Evolutionary conservation across 2,329 filamentous ascomycete genomes (phyloP), one percentile per base, ranked within the genome.

Genomic region (Lachnellula cervina): DNA sequence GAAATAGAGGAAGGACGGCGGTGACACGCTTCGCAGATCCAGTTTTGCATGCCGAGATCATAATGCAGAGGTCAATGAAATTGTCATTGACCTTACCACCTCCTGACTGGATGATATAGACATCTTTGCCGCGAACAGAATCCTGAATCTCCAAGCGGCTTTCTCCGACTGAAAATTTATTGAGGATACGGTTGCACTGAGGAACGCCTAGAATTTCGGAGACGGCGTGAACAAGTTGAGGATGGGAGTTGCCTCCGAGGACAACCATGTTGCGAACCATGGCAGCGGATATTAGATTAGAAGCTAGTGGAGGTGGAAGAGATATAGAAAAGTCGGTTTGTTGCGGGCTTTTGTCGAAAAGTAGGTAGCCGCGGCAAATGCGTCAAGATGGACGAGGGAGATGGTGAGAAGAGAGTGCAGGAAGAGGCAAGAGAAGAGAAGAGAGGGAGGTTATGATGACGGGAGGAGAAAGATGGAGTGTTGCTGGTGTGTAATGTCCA

Each of bases 241-340:
- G 92, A 77, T 97, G 93, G 68, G 92, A 96, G 72, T 89, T 94
- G 59, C 94, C 93, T 66, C 92, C 90, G 62, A 99, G 85, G 60
- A 99, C 83, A 69, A 96, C 90, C 63, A 99, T 90, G 73, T 96
- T 96, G 73, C 92, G 88, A 64, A 97, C 92, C 91, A 97, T 96
- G 25, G 28, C 28, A 32, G 9, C 9, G 8, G 28, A 32, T 32
- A 11, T 32, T 32, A 32, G 9, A 32, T 32, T 32, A 32, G 28
- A 32, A 11, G 28, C 28, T 32, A 8, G 28, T 32, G 28, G 7
- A 32, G 28, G 28, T 9, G 28, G 28, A 32, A 32, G 9, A 32
- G 9, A 32, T 28, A 14, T 50, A 52, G 47, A 35, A 28, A 40
- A 17, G 43, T 43, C 35, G 60, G 57, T 59, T 55, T 49, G 60